Percentiles rank a stretch among this genome's conserved stretches.
These are phyloP conservation scores for Yarrowia hollandica DNA, from an alignment of 805 yeast genomes.

Conservation along the genomic window DNA sequence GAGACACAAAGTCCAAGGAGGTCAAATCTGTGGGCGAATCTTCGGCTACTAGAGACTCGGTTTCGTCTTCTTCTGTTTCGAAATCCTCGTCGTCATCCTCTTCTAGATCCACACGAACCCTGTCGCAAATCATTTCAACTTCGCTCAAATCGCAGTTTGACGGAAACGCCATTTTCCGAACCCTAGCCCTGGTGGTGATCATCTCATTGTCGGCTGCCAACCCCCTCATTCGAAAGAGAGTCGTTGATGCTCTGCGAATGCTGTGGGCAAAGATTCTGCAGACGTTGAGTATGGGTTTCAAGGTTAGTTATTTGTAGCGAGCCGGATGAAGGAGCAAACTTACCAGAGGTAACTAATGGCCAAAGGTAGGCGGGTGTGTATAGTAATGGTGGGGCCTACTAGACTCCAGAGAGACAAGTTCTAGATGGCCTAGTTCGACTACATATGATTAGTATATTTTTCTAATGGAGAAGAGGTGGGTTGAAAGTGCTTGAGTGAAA, in stretches of 20 bases:
- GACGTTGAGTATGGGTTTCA: slow-evolving; percentile 28
- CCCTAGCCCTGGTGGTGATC: slow-evolving; percentile 14
- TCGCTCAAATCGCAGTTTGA: slow-evolving; percentile 21
- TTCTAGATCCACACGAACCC: slow-evolving; percentile 5
- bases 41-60: no score
- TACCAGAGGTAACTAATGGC: no score
- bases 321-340: no score
- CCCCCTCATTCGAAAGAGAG: slow-evolving; percentile 28
- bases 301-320: slow-evolving; percentile 24
- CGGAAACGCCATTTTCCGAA: slow-evolving; percentile 21
- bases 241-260: background rate
- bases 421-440: no score
- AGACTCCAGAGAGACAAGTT: no score
- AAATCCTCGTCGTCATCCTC: background rate
- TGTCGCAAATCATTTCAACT: background rate
- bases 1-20: background rate
- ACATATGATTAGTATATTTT: no score
- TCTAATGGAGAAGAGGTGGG: no score
- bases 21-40: no score
- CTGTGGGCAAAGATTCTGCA: slow-evolving; percentile 27
- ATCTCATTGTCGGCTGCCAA: slow-evolving; percentile 25
- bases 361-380: no score
- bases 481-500: no score
- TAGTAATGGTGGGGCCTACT: no score
- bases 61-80: background rate